Percentiles rank a stretch among this genome's conserved stretches.
Evolutionary conservation across 1,139 yeast species (phyloP).

Genomic region (Debaryomyces sp.): DNA sequence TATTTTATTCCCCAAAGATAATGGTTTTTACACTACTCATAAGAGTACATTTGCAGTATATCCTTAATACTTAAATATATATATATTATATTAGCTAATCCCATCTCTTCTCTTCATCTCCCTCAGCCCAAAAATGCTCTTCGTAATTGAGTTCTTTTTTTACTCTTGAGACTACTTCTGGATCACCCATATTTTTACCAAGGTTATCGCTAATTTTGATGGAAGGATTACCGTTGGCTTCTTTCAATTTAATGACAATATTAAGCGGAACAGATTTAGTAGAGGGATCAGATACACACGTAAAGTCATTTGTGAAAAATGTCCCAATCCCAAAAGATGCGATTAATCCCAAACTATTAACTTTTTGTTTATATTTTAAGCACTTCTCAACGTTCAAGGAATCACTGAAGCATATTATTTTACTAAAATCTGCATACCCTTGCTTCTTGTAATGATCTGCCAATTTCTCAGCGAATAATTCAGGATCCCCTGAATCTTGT

Average conservation of each 20-base stretch:
- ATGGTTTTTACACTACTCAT: constrained; percentile 2
- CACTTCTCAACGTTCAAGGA: constrained; percentile 83
- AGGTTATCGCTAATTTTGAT: constrained; percentile 88
- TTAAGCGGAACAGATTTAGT: constrained; percentile 79
- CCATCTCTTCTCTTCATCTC: constrained; percentile 87
- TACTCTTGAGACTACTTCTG: constrained; percentile 66
- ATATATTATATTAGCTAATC: neutral
- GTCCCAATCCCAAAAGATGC: constrained; percentile 95
- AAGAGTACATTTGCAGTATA: constrained; percentile 1
- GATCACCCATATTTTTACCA: constrained; percentile 94
- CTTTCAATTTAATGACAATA: constrained; percentile 82
- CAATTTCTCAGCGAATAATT: constrained; percentile 67
- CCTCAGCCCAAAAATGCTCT: constrained; percentile 72
- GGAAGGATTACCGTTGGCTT: constrained; percentile 78
- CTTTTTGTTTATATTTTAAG: constrained; percentile 62
- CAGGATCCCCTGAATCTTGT: constrained; percentile 97
- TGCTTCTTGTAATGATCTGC: constrained; percentile 69
- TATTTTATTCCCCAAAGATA: constrained; percentile 2
- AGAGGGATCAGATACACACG: constrained; percentile 29
- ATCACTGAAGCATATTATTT: constrained; percentile 83
- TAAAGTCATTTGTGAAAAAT: constrained; percentile 74
- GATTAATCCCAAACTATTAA: constrained; percentile 65
- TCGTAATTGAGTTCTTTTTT: constrained; percentile 74
- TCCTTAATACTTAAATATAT: neutral
- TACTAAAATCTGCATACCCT: constrained; percentile 60